These are phyloP conservation scores for Akanthomyces muscarius DNA, from an alignment of 2,329 filamentous ascomycete species.

Conservation along the genomic window DNA sequence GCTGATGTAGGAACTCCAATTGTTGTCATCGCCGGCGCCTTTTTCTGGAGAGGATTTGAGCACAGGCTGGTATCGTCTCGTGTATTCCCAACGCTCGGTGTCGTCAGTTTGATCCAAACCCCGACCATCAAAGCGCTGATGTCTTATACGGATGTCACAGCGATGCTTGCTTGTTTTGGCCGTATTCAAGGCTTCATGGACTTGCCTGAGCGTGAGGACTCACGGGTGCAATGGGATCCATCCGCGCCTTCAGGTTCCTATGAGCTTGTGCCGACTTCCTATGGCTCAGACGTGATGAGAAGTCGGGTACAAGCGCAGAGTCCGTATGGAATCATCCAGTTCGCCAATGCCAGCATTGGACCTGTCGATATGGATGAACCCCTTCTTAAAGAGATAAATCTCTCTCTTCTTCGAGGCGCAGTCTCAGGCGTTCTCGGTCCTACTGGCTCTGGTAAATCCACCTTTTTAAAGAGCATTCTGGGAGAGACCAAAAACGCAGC, in stretches of 20 bases:
- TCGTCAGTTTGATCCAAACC: neutral
- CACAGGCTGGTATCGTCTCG: neutral
- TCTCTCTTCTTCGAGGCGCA: neutral
- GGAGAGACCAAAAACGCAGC: neutral
- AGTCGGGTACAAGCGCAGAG: neutral
- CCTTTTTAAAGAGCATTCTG: neutral
- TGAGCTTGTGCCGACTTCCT: neutral
- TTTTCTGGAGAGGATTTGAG: conserved; percentile 9
- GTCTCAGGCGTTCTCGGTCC: neutral
- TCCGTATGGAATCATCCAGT: neutral
- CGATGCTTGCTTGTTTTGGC: neutral
- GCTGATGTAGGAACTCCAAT: neutral
- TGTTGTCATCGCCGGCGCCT: neutral
- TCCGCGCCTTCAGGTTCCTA: neutral
- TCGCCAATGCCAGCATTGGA: neutral
- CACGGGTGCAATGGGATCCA: neutral
- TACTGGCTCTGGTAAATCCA: neutral
- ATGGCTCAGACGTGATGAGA: neutral
- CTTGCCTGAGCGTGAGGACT: neutral
- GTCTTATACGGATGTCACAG: neutral
- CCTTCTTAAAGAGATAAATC: neutral
- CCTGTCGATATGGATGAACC: neutral
- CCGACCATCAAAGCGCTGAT: neutral
- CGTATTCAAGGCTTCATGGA: neutral
- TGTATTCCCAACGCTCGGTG: neutral